phyloP scores from a whole-genome alignment of 345 rosid species.

The Populus deltoides region DNA sequence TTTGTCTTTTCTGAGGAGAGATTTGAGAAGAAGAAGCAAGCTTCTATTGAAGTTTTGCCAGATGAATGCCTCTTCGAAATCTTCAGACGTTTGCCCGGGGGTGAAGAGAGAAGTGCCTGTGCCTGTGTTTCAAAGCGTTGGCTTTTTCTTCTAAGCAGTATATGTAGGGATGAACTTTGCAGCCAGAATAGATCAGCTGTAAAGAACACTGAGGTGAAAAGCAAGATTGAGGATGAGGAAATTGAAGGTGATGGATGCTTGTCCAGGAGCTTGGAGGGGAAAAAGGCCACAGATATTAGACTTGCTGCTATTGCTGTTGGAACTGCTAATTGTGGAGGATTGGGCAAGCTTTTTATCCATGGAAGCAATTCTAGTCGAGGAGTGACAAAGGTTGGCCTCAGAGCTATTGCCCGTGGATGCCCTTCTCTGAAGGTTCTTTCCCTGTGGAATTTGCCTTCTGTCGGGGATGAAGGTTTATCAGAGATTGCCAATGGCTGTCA shows the following conservation, averaged over 20 bases:
- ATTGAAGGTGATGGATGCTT: slow-evolving; percentile 60
- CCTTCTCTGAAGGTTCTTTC: slow-evolving; percentile 69
- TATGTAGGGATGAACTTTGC: slow-evolving; percentile 55
- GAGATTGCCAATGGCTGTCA: slow-evolving; percentile 81
- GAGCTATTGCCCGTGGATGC: slow-evolving; percentile 73
- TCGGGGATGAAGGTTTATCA: slow-evolving; percentile 62
- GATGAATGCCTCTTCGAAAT: slow-evolving; percentile 96
- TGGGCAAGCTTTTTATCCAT: slow-evolving; percentile 63
- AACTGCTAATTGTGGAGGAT: slow-evolving; percentile 76
- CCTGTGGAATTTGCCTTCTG: slow-evolving; percentile 58
- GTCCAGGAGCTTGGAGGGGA: slow-evolving; percentile 80
- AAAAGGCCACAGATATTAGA: slow-evolving; percentile 82
- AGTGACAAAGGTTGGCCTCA: slow-evolving; percentile 69
- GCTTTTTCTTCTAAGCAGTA: slow-evolving; percentile 74
- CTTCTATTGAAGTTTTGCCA: slow-evolving; percentile 74
- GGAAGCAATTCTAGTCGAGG: slow-evolving; percentile 49
- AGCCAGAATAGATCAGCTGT: slow-evolving; percentile 12
- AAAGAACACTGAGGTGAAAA: slow-evolving; percentile 16
- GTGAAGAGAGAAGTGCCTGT: slow-evolving; percentile 71
- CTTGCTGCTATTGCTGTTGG: slow-evolving; percentile 89
- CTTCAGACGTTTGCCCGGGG: slow-evolving; percentile 64
- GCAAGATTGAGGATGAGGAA: slow-evolving; percentile 28
- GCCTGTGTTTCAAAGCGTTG: slow-evolving; percentile 87
- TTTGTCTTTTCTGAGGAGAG: slow-evolving; percentile 50
- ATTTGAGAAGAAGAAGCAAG: slow-evolving; percentile 50